Evolutionary conservation across 176 grass and related monocot genomes (phyloP), one percentile per base, ranked within the genome.

Genomic region (Carex parvula): DNA sequence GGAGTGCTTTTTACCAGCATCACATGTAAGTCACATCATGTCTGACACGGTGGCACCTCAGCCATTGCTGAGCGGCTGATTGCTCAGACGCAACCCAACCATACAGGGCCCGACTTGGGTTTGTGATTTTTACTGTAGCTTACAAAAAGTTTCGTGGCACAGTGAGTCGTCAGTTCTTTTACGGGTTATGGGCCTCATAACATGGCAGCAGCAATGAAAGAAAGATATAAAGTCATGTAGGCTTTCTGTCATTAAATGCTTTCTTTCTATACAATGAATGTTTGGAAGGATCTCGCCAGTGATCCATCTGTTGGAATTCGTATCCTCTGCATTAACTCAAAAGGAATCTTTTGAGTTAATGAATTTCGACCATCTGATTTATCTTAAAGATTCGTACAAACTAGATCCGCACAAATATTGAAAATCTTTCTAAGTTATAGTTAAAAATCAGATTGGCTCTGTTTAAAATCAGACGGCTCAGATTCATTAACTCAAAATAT

Each of bases 221-320:
- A 74, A 26, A 46, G 5, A 39, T 39, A 20, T 4, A 60, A 62
- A 62, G 21, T 53, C 70, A 74, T 15, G 70, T 74, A 74, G 70
- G 20, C 70, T 74, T 74, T 74, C 42, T 74, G 22, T 24, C 70
- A 74, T 50, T 74, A 74, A 67, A 52, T 74, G 70, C 21, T 8
- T 44, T 44, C 42, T 50, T 22, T 74, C 20, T 29, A 53, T 74
- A n/a, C 16, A 70, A 48, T 48, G 46, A 53, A 52, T 52, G 11
- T 74, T 74, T 74, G 70, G 70, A 74, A 74, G 70, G 42, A 74
- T 74, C 70, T 74, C 70, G 20, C 70, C 20, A 74, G 44, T 74
- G n/a, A 26, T 52, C 70, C 48, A 29, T 66, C 13, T 29, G 32
- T 22, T 73, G 70, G n/a, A n/a, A n/a, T n/a, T n/a, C n/a, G n/a